These are phyloP conservation scores for Aspergillus fructus DNA, from an alignment of 2,329 filamentous ascomycete genomes.

Conservation along the genomic window DNA sequence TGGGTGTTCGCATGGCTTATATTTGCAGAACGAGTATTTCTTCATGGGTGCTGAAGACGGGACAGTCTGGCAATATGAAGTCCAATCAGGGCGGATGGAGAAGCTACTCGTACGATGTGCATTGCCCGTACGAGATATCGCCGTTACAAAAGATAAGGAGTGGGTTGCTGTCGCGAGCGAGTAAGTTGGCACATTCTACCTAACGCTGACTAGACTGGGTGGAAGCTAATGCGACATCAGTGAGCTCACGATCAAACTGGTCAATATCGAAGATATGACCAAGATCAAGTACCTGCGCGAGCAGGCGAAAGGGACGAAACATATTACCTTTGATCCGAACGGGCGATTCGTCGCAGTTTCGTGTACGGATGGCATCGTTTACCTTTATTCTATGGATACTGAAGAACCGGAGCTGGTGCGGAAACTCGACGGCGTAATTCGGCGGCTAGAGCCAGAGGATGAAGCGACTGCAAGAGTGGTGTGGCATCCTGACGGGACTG, in stretches of 20 bases:
- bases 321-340: slow-evolving; percentile 81
- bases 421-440: slow-evolving; percentile 84
- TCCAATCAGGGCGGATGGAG: slow-evolving; percentile 68
- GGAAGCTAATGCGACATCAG: slow-evolving; percentile 37
- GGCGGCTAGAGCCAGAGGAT: slow-evolving; percentile 71
- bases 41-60: slow-evolving; percentile 91
- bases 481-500: slow-evolving; percentile 94
- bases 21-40: slow-evolving; percentile 70
- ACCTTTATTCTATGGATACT: slow-evolving; percentile 79
- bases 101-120: slow-evolving; percentile 79
- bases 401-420: slow-evolving; percentile 78
- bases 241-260: slow-evolving; percentile 86
- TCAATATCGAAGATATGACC: slow-evolving; percentile 76
- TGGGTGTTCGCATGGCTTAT: background rate
- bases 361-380: slow-evolving; percentile 84
- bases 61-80: slow-evolving; percentile 90
- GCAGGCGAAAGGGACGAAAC: slow-evolving; percentile 83
- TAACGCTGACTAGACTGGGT: background rate
- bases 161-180: slow-evolving; percentile 98
- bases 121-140: slow-evolving; percentile 83
- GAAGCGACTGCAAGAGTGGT: slow-evolving; percentile 72
- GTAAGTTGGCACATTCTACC: slow-evolving; percentile 42
- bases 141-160: slow-evolving; percentile 74
- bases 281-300: slow-evolving; percentile 77
- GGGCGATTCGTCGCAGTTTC: slow-evolving; percentile 76